Base-by-base conservation (phyloP, 2,329 filamentous ascomycete genomes). In the Penicillium sclerotiorum region DNA sequence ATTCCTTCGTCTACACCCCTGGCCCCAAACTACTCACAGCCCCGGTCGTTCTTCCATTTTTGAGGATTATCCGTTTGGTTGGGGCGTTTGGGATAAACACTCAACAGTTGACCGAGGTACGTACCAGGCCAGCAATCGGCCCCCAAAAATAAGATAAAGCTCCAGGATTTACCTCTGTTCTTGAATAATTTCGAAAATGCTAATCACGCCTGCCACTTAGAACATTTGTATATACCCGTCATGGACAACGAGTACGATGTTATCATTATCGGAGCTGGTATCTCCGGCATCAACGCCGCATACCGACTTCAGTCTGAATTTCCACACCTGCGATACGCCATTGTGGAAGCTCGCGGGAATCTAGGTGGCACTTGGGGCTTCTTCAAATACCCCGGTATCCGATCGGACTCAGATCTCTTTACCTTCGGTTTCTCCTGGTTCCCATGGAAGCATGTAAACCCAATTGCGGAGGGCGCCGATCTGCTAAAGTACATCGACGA, bases 341-440 rank as follows among this genome's bases (percentile, higher is more conserved):
- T 80, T 33, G 66, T 80, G 20, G 78, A 80, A 60, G 68, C 69
- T 23, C 71, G 77, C 45, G 66, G 71, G 50, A 71, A 74, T 52
- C 64, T 80, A 5, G 78, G 78, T n/a, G 78, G 78, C 13, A 80
- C 78, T 18, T 80, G 78, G 78, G 73, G 73, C 40, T 68, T 79
- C n/a, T 80, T 79, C 70, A 73, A 71, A 43, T 80, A 80, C 53
- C 77, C 77, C 4, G 51, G 51, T 20, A 73, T 79, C 40, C 53
- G 80, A 37, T 81, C 80, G 2, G 78, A 83, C 53, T 80, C 79
- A 0, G 80, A 83, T 55, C 69, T 82, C 5, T 73, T 75, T 55
- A 82, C 79, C 0, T 82, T 81, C 52, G 79, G 78, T n/a, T 89
- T 88, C 58, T 67, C 79, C 2, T 89, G 86, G 82, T 76, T 80